These are phyloP conservation scores for Pestalotiopsis sp. DNA, from an alignment of 2,329 filamentous ascomycete genomes.

Conservation along the genomic window DNA sequence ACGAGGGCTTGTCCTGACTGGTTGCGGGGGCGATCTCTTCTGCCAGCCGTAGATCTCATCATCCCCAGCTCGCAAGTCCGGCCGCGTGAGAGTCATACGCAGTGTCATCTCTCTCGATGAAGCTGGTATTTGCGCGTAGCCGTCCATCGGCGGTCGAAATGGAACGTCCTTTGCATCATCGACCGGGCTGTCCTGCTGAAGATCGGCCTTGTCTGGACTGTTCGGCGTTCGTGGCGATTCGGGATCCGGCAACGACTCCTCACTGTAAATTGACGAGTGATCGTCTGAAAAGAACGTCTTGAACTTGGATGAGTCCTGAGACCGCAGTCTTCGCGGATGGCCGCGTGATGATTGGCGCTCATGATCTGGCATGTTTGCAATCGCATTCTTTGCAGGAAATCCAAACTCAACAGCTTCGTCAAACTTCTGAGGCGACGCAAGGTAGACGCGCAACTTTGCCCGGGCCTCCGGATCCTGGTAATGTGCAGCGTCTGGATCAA, in stretches of 20 bases:
- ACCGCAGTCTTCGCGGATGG: constrained; percentile 29
- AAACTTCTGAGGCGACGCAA: constrained; percentile 91
- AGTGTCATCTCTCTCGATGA: constrained; percentile 88
- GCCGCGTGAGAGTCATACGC: constrained; percentile 90
- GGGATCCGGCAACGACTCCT: constrained; percentile 59
- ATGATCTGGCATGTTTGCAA: constrained; percentile 30
- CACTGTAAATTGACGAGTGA: constrained; percentile 56
- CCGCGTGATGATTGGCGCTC: constrained; percentile 16
- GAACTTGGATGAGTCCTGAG: constrained; percentile 50
- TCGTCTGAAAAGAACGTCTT: constrained; percentile 51
- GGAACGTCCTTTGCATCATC: constrained; percentile 21
- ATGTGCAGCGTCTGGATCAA: constrained; percentile 76
- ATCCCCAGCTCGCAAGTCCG: constrained; percentile 79
- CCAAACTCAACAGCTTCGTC: constrained; percentile 95
- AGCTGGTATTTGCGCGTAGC: constrained; percentile 54
- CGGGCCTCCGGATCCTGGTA: constrained; percentile 91
- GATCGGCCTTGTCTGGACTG: constrained; percentile 42
- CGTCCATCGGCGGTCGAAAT: constrained; percentile 30
- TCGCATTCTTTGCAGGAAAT: constrained; percentile 68
- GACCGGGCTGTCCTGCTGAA: constrained; percentile 26
- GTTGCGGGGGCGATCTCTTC: constrained; percentile 35
- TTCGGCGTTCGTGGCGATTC: constrained; percentile 63
- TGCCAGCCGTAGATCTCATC: constrained; percentile 75
- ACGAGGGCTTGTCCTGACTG: constrained; percentile 29
- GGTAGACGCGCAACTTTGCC: constrained; percentile 81